phyloP scores from a whole-genome alignment of 2,329 filamentous ascomycete genomes.

The Monosporascus sp. region DNA sequence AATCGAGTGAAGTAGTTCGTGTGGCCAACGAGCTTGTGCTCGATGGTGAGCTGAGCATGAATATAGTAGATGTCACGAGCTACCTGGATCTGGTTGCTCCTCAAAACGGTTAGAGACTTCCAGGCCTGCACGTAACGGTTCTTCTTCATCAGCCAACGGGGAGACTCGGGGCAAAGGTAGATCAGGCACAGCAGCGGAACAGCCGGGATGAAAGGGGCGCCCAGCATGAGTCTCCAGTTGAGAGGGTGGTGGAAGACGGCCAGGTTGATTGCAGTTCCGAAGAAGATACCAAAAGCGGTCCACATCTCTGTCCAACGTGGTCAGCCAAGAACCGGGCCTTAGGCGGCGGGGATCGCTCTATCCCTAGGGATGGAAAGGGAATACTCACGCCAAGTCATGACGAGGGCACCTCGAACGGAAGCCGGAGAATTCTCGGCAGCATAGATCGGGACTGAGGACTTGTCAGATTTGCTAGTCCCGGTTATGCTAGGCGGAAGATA shows the following conservation, averaged over 20 bases:
- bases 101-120: slow-evolving; percentile 45
- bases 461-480: not conserved
- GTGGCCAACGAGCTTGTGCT: slow-evolving; percentile 43
- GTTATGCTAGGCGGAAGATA: not conserved
- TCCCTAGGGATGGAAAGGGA: not conserved
- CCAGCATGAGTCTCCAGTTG: slow-evolving; percentile 39
- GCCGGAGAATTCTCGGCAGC: slow-evolving; percentile 70
- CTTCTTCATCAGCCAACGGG: slow-evolving; percentile 64
- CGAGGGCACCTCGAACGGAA: slow-evolving; percentile 65
- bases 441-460: slow-evolving; percentile 59
- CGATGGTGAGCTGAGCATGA: slow-evolving; percentile 58
- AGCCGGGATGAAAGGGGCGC: slow-evolving; percentile 55
- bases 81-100: slow-evolving; percentile 51
- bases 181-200: slow-evolving; percentile 55
- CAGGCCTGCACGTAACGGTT: slow-evolving; percentile 57
- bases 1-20: slow-evolving; percentile 59
- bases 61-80: slow-evolving; percentile 60
- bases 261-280: slow-evolving; percentile 58
- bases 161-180: slow-evolving; percentile 62
- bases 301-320: slow-evolving; percentile 44
- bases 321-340: not conserved
- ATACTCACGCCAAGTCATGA: slow-evolving; percentile 67
- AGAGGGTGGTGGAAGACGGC: slow-evolving; percentile 32
- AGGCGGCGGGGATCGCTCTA: not conserved
- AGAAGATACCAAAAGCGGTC: slow-evolving; percentile 55